Base-by-base conservation (phyloP, 805 yeast genomes). In the Tetrapisispora phaffii region DNA sequence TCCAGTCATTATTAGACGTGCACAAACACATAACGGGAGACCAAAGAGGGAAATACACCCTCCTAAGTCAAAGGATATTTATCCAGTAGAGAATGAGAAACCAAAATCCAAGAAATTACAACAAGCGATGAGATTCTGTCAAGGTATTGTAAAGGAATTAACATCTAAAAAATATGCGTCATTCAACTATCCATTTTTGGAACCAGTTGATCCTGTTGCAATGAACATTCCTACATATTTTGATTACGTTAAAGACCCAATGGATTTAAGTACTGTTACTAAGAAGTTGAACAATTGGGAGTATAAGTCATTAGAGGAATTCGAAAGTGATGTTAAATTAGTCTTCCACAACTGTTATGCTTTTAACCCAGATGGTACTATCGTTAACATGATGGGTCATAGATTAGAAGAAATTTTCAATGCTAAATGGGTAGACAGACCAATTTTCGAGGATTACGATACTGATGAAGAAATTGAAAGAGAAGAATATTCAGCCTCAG, bases 1-100 rank as follows among this genome's bases (percentile, higher is more conserved):
- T 1, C 68, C 70, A 0, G 62, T 64, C 10, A 63, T 63, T n/a
- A 75, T 82, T 41, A 75, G 95, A 61, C 74, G 90, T 47, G 95
- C 87, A 49, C 78, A 83, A 28, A 72, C 75, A 7, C 79, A 81
- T 21, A 85, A 80, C 43, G 93, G 89, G 26, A 75, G 98, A 53
- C 97, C 97, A 33, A 90, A 90, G 66, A 78, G 98, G 54, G 93
- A 87, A 54, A 87, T 93, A 40, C 97, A 89, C 62, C 98, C 98
- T 3, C 98, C 98, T 44, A 82, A 85, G 59, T 85, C 96, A 28
- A 86, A 86, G 59, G 97, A 93, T 61, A 77, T 89, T 63, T 65
- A 63, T 47, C 94, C 95, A 3, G 87, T 86, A 58, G 96, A 88
- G 58, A 36, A 29, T 36, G 48, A 57, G 28, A 58, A 59, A 44